phyloP scores from a whole-genome alignment of 805 yeast species.

The Myxozyma melibiosi region DNA sequence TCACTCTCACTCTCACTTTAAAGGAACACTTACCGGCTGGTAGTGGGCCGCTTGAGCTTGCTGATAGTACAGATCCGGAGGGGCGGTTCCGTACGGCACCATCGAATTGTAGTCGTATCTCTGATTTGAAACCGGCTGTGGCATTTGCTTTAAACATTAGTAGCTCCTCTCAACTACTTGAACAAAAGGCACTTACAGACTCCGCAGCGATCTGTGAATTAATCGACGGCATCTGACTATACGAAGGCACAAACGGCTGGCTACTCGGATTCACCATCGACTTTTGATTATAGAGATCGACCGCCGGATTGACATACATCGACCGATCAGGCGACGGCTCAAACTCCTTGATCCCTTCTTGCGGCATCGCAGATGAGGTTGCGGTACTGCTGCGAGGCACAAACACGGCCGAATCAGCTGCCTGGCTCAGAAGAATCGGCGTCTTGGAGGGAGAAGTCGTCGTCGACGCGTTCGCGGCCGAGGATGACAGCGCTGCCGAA shows the following conservation, averaged over 20 bases:
- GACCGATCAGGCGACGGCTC: too few species aligned
- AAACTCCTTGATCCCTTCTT: constrained; percentile 3
- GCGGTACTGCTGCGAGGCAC: constrained; percentile 40
- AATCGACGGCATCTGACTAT: constrained; percentile 8
- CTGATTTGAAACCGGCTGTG: constrained; percentile 1
- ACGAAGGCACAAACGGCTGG: constrained; percentile 17
- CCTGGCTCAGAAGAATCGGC: constrained; percentile 12
- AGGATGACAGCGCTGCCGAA: constrained; percentile 13
- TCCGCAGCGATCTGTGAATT: constrained; percentile 12
- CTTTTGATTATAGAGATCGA: constrained; percentile 13
- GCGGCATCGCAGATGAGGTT: neutral
- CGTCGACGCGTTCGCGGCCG: too few species aligned
- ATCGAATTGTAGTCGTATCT: constrained; percentile 22
- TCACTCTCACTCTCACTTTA: too few species aligned
- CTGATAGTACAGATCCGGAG: constrained; percentile 36
- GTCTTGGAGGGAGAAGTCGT: constrained; percentile 7
- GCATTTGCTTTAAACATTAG: neutral
- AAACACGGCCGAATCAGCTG: constrained; percentile 38
- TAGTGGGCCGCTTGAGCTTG: constrained; percentile 37
- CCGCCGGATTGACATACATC: constrained; percentile 5
- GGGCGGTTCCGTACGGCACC: constrained; percentile 6
- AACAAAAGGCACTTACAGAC: neutral
- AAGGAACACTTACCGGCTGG: constrained; percentile 30
- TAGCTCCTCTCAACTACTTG: neutral
- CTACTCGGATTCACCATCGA: constrained; percentile 1